phyloP scores from a whole-genome alignment of 2,329 filamentous ascomycete genomes.

The Laburnicola sp. region DNA sequence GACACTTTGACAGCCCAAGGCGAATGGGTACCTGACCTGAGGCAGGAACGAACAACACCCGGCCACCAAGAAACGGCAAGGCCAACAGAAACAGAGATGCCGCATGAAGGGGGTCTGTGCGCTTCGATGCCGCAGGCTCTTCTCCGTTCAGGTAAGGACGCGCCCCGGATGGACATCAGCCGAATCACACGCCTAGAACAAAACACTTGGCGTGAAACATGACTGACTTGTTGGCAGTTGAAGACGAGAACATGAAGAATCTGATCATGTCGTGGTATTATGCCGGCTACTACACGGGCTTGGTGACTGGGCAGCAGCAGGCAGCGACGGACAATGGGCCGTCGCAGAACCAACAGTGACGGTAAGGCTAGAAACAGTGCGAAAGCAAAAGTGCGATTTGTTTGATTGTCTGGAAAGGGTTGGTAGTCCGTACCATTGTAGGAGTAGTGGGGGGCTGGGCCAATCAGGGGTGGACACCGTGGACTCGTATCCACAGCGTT shows the following conservation, averaged over 20 bases:
- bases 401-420: constrained; percentile 15
- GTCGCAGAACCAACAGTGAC: constrained; percentile 4
- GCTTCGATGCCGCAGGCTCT: constrained; percentile 41
- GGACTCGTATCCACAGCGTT: constrained; percentile 9
- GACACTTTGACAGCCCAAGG: constrained; percentile 13
- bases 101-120: constrained; percentile 24
- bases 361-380: constrained; percentile 6
- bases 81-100: constrained; percentile 19
- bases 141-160: constrained; percentile 40
- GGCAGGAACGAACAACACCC: constrained; percentile 33
- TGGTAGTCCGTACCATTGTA: constrained; percentile 6
- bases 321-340: constrained; percentile 14
- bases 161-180: constrained; percentile 17
- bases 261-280: constrained; percentile 99
- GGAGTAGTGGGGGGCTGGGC: constrained; percentile 15
- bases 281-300: constrained; percentile 92
- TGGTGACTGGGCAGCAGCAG: constrained; percentile 79
- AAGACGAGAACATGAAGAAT: constrained; percentile 84
- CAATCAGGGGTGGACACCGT: constrained; percentile 24
- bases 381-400: constrained; percentile 5
- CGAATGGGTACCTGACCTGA: constrained; percentile 26
- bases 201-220: constrained; percentile 18
- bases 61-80: constrained; percentile 25
- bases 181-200: constrained; percentile 20
- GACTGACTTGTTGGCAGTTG: constrained; percentile 57